These are phyloP conservation scores for Fagopyrum tataricum DNA, from an alignment of 148 eudicot species.

Conservation along the genomic window DNA sequence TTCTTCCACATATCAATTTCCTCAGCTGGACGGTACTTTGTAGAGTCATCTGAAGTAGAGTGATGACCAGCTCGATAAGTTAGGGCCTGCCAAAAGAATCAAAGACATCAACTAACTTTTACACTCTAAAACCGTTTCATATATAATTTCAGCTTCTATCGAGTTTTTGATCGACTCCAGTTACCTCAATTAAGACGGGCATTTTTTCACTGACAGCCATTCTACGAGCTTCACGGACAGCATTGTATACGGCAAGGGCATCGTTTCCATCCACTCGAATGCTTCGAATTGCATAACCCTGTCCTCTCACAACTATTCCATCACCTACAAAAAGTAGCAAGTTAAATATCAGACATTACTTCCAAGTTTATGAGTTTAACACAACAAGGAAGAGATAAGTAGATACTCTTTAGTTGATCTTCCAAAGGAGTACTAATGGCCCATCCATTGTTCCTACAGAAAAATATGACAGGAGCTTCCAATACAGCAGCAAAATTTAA, in stretches of 20 bases:
- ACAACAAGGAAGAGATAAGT: no score
- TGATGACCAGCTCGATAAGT: constrained; percentile 84
- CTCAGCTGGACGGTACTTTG: constrained; percentile 63
- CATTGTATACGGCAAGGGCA: constrained; percentile 58
- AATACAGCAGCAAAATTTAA: constrained; percentile 70
- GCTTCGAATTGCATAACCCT: constrained; percentile 61
- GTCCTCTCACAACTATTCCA: constrained; percentile 64
- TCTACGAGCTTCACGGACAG: constrained; percentile 46
- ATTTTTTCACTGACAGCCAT: constrained; percentile 44
- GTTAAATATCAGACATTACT: neutral
- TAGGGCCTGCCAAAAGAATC: constrained; percentile 34
- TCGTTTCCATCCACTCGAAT: constrained; percentile 72
- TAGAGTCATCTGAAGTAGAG: constrained; percentile 83
- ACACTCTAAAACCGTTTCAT: neutral
- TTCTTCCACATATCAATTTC: constrained; percentile 72
- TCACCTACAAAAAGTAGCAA: constrained; percentile 34
- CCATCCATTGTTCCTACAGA: constrained; percentile 82
- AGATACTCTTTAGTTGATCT: constrained; percentile 52
- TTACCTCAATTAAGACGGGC: constrained; percentile 63
- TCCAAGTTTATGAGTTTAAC: neutral
- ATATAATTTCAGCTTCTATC: neutral
- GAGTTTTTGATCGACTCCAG: neutral
- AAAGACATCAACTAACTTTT: neutral
- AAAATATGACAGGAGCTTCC: constrained; percentile 61
- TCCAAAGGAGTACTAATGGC: constrained; percentile 69